These are phyloP conservation scores for Trametes punicea DNA, from an alignment of 768 basidiomycete species.

Conservation along the genomic window DNA sequence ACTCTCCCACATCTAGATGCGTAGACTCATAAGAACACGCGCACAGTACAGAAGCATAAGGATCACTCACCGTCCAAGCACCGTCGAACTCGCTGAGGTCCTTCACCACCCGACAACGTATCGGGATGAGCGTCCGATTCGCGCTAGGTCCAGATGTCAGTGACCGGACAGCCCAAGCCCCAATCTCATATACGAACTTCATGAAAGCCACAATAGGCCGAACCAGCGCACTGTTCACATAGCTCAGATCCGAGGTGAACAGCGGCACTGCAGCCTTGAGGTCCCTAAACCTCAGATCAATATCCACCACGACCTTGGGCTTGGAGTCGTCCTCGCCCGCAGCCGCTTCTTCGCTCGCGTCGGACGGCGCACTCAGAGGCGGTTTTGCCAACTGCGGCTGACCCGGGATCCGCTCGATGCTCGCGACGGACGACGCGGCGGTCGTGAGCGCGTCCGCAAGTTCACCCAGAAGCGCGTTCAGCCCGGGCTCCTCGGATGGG, in stretches of 20 bases:
- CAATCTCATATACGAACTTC: slow-evolving; percentile 58
- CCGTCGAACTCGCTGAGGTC: slow-evolving; percentile 89
- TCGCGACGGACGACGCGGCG: slow-evolving; percentile 46
- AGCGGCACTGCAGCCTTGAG: slow-evolving; percentile 93
- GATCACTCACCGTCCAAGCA: slow-evolving; percentile 80
- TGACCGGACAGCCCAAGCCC: slow-evolving; percentile 4
- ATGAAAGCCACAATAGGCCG: slow-evolving; percentile 98
- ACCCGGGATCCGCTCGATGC: slow-evolving; percentile 70
- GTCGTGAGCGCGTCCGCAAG: slow-evolving; percentile 86
- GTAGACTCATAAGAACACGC: slow-evolving; percentile 20
- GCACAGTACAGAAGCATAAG: background rate
- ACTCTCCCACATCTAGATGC: slow-evolving; percentile 87
- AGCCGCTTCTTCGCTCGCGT: slow-evolving; percentile 33
- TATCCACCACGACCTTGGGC: slow-evolving; percentile 72
- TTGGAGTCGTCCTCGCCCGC: slow-evolving; percentile 28
- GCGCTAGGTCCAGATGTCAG: slow-evolving; percentile 49
- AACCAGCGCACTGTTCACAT: slow-evolving; percentile 89
- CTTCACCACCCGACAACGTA: slow-evolving; percentile 85
- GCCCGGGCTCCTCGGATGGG: slow-evolving; percentile 59
- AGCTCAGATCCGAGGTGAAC: slow-evolving; percentile 84
- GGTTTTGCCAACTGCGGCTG: slow-evolving; percentile 85
- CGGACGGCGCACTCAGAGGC: slow-evolving; percentile 69
- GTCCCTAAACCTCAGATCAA: slow-evolving; percentile 93
- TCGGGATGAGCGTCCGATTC: slow-evolving; percentile 91
- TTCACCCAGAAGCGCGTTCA: slow-evolving; percentile 84